Evolutionary conservation across 768 basidiomycete genomes (phyloP).

Genomic region (Psilocybe cubensis): DNA sequence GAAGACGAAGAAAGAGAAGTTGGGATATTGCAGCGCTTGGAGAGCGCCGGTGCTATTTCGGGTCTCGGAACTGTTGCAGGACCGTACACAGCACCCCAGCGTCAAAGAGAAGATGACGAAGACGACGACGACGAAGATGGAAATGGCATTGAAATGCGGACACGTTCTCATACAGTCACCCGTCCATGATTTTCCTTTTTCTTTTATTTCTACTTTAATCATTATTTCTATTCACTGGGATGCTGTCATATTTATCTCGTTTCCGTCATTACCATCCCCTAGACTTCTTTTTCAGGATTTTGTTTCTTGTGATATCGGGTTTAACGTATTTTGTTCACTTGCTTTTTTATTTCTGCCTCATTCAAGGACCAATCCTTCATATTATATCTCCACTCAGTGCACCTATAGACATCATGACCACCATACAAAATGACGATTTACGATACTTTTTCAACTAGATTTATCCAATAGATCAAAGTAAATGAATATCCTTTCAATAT

Average conservation of each 20-base stretch:
- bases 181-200: background rate
- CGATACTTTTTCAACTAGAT: no score
- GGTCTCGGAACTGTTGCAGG: background rate
- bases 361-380: no score
- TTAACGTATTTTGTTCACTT: background rate
- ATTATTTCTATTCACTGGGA: no score
- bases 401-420: no score
- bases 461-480: no score
- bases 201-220: background rate
- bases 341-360: no score
- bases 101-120: background rate
- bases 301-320: background rate
- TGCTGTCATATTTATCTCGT: background rate
- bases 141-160: conserved; percentile 2
- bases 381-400: no score
- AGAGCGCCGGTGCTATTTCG: conserved; percentile 1
- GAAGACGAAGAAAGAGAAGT: background rate
- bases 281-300: background rate
- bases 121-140: conserved; percentile 3
- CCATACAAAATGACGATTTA: no score
- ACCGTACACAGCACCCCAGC: background rate
- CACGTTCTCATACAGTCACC: conserved; percentile 1
- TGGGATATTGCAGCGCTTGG: conserved; percentile 5
- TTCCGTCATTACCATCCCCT: background rate
- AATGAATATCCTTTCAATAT: no score